Base-by-base conservation (phyloP, 2,329 filamentous ascomycete species). In the Stromatinia cepivora region DNA sequence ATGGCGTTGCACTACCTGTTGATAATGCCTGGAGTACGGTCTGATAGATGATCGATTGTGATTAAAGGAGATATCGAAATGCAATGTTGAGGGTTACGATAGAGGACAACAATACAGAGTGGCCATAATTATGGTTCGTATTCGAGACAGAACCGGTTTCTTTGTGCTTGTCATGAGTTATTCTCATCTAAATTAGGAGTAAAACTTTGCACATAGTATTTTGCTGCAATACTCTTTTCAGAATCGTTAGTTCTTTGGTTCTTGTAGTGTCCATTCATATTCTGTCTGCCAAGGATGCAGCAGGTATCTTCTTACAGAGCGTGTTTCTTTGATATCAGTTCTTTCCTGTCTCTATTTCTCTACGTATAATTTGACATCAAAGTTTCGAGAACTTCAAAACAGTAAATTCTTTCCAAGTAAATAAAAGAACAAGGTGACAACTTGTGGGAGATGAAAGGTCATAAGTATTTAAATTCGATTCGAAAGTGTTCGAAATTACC, bases 1-100 rank as follows among this genome's bases (percentile, higher is more conserved):
- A 79, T 52, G 80, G 79, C 8, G 75, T 78, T 13, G 74, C 76
- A 5, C 56, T 81, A 68, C 80, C 79, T 0, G 76, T 81, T 4
- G 79, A 81, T 65, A 77, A 77, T 58, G 79, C 77, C 0, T 81
- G 80, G 79, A 76, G 77, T 13, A 76, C 76, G 25, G 75, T 80
- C 28, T 81, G 59, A 72, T 45, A 22, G 39, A 31, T 22, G n/a
- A 22, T n/a, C 6, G 10, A 22, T 31, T 45, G 31, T 2, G 31
- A 22, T 25, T 1, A 0, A 7, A 25, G 22, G 42, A 36, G 31
- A 50, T 36, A 10, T 50, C 13, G 22, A 34, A 39, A 62, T 36
- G 28, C 22, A 61, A 1, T 7, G 28, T 17, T 9, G 1, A 22
- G 17, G 4, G 46, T 28, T 25, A 28, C 5, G 1, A 13, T 62